Base-by-base conservation (phyloP, 768 basidiomycete genomes). In the Porphyrellus cyaneotinctus region DNA sequence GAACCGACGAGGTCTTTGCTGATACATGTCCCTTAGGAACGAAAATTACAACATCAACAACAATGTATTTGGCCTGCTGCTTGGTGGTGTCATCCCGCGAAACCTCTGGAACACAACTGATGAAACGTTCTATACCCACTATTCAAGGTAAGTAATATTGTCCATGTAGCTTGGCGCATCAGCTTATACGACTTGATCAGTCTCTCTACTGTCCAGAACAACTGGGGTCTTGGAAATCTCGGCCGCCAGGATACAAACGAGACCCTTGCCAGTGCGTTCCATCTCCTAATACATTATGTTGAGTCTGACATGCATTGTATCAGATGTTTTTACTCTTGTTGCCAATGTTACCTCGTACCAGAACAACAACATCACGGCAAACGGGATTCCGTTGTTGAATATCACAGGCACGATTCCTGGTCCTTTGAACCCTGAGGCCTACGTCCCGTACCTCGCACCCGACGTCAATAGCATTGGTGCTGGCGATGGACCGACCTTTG, bases 211-310 rank as follows among this genome's bases (percentile, higher is more conserved):
- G 74, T 83, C 24, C 64, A 84, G 66, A 74, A 75, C 31, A 86
- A 85, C 69, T 85, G 84, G 83, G 68, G 68, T 6, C 78, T 86
- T 30, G 76, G 75, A 33, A 80, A 78, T 12, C 79, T 85, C 22
- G 84, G 83, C 18, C 76, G 83, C 35, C 70, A 72, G 32, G 82
- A 84, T 58, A 78, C 76, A 42, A 82, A 82, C 67, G 69, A 72
- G 70, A 75, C 58, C 10, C 49, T 62, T 24, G n/a, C 53, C 26
- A 66, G 61, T 61, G 23, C 38, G 63, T 5, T 35, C 12, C 28
- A 42, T 43, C 6, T 17, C 7, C 26, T 32, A 3, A 4, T n/a
- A 4, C 18, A 1, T 30, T 20, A 11, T 24, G 8, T 15, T 13
- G 22, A 31, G 22, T 15, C 20, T 47, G 18, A 58, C 51, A 15